phyloP scores from a whole-genome alignment of 352 stramenopile species.

The Globisporangium recalcitrans region DNA sequence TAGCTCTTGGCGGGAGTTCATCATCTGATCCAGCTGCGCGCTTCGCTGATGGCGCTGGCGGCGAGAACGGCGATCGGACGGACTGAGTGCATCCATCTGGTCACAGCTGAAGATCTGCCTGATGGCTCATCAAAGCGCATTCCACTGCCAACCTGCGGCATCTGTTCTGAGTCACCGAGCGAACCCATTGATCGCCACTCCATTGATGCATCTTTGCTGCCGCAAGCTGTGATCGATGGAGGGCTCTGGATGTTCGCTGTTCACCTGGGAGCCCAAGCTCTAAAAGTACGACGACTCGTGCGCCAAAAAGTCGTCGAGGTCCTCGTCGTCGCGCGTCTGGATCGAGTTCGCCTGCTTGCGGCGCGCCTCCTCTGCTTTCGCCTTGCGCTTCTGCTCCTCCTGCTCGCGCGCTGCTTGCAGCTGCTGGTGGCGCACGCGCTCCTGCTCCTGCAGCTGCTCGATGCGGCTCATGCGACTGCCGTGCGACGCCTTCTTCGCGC shows the following conservation, averaged over 20 bases:
- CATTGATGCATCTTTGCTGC: background rate
- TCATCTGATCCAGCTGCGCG: background rate
- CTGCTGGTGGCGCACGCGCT: constrained; percentile 28
- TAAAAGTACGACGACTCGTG: constrained; percentile 49
- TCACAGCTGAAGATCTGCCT: background rate
- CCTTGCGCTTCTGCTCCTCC: constrained; percentile 26
- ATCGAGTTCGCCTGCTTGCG: constrained; percentile 36
- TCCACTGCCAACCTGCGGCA: background rate
- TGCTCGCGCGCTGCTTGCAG: constrained; percentile 9
- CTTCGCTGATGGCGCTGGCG: too few species aligned
- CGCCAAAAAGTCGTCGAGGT: constrained; percentile 59
- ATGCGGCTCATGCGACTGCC: constrained; percentile 45
- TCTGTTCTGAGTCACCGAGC: background rate
- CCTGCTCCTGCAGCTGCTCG: constrained; percentile 56
- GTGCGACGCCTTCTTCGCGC: constrained; percentile 19
- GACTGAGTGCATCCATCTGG: background rate
- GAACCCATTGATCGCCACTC: background rate
- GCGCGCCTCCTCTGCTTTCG: constrained; percentile 26
- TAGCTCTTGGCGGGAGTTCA: background rate
- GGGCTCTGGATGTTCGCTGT: background rate
- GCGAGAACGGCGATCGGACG: background rate
- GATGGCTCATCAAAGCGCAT: background rate
- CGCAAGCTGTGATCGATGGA: background rate
- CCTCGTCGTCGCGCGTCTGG: constrained; percentile 32
- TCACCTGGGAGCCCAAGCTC: too few species aligned